Base-by-base conservation (phyloP, 495 filamentous ascomycete species). In the Glutinoglossum americanum region DNA sequence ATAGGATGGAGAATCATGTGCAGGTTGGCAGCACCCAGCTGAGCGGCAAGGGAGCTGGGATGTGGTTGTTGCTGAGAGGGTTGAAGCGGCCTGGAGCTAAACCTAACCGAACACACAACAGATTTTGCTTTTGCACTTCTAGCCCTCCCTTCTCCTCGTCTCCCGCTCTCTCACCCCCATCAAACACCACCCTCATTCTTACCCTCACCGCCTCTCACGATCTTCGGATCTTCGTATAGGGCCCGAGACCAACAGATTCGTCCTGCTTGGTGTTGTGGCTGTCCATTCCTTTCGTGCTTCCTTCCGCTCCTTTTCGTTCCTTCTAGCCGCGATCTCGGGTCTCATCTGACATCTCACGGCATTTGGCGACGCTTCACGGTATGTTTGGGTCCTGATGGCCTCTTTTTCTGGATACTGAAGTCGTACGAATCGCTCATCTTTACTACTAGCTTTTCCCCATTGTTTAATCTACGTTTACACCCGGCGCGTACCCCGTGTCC, bases 261-360 rank as follows among this genome's bases (percentile, higher is more conserved):
- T 58, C 17, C 56, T 58, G 56, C 41, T 58, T 58, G 56, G 56
- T 58, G 30, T 58, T 58, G 39, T 25, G 45, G 56, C 56, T 27
- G 56, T 58, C 56, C 56, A 58, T 51, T 58, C 56, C 56, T 58
- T 58, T 58, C n/a, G 49, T 17, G 49, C 15, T 53, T 53, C 30
- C 37, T 41, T 41, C 15, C 49, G 11, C 49, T 53, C 49, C 49
- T 53, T 53, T 53, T 28, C n/a, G 11, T 27, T 53, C 28, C 49
- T 21, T 21, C 26, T 15, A 4, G 15, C 49, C 21, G 23, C 49
- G 28, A 28, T 28, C 47, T 51, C 5, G 15, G 9, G 3, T 8
- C 21, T 25, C 47, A 15, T 27, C 26, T 32, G 23, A 32, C 23
- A 30, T 53, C 28, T 53, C 11, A 30, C 25, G 49, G 49, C 49